These are phyloP conservation scores for Ustilago vetiveriae DNA, from an alignment of 1,284 basidiomycete genomes.

Conservation along the genomic window DNA sequence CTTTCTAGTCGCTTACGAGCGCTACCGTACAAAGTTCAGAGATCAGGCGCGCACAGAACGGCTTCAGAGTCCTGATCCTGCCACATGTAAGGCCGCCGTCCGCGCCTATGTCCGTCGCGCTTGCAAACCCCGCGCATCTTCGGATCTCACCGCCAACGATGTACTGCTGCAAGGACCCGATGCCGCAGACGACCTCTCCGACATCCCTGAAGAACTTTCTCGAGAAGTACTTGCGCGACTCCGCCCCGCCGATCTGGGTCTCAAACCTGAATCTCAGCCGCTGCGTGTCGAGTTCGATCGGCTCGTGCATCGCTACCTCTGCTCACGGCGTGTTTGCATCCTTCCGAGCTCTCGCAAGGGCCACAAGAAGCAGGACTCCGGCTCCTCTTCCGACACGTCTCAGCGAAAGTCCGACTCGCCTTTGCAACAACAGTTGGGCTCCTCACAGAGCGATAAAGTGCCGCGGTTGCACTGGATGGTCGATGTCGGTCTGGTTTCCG, in stretches of 20 bases:
- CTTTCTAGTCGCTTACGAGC: conserved; percentile 52
- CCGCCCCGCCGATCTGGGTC: conserved; percentile 28
- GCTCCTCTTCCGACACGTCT: conserved; percentile 22
- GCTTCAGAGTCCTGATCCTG: conserved; percentile 33
- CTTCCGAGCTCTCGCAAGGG: conserved; percentile 14
- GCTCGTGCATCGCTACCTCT: conserved; percentile 41
- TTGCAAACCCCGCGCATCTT: conserved; percentile 24
- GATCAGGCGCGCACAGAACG: conserved; percentile 35
- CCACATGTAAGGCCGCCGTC: conserved; percentile 37
- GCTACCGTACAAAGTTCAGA: conserved; percentile 42
- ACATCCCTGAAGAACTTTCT: conserved; percentile 14
- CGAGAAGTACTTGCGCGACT: conserved; percentile 25
- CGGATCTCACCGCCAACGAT: conserved; percentile 28
- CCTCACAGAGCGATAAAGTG: conserved; percentile 13
- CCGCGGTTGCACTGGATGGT: conserved; percentile 54
- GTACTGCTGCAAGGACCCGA: conserved; percentile 8
- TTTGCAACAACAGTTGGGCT: neutral
- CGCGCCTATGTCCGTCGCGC: conserved; percentile 31
- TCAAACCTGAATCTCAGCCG: conserved; percentile 34
- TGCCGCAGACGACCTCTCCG: neutral
- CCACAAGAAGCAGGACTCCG: conserved; percentile 16
- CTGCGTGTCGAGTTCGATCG: conserved; percentile 44
- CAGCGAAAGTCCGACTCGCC: conserved; percentile 7
- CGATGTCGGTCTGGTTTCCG: conserved; percentile 50
- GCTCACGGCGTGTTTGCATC: conserved; percentile 26